phyloP scores from a whole-genome alignment of 768 basidiomycete species.

The Russula ochroleuca region DNA sequence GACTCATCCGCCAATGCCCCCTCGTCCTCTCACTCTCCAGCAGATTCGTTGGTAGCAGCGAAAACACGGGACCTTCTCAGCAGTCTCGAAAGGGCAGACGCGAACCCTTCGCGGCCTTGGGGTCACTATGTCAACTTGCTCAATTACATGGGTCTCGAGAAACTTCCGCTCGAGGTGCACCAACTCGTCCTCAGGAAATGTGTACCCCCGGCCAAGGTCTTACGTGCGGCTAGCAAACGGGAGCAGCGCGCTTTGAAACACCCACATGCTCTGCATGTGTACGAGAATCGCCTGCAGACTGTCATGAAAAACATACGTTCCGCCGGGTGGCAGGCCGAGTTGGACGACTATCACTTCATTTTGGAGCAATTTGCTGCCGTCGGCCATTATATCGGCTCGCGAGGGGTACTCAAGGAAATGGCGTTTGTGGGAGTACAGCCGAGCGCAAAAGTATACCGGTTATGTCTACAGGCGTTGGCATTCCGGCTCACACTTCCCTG shows the following conservation, averaged over 20 bases:
- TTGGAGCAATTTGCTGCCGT: slow-evolving; percentile 70
- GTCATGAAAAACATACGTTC: slow-evolving; percentile 68
- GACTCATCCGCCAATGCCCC: slow-evolving; percentile 1
- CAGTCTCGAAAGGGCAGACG: slow-evolving; percentile 17
- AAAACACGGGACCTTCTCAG: slow-evolving; percentile 24
- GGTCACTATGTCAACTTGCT: slow-evolving; percentile 56
- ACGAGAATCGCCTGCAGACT: slow-evolving; percentile 63
- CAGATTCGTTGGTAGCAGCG: slow-evolving; percentile 22
- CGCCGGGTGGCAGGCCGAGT: slow-evolving; percentile 40
- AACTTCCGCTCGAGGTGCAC: slow-evolving; percentile 61
- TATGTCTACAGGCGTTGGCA: slow-evolving; percentile 66
- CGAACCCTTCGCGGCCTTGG: slow-evolving; percentile 55
- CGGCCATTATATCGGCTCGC: slow-evolving; percentile 60
- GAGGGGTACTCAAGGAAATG: slow-evolving; percentile 61
- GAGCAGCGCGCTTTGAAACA: slow-evolving; percentile 39
- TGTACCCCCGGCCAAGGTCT: slow-evolving; percentile 43
- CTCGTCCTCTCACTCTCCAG: slow-evolving; percentile 15
- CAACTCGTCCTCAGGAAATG: slow-evolving; percentile 66
- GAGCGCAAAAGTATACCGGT: slow-evolving; percentile 51
- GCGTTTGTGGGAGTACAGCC: slow-evolving; percentile 43
- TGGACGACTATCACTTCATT: slow-evolving; percentile 73
- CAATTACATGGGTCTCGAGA: slow-evolving; percentile 43
- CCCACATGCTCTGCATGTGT: slow-evolving; percentile 44
- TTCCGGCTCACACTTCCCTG: slow-evolving; percentile 62
- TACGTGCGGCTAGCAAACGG: slow-evolving; percentile 45